Conservation (phyloP, 2,329 filamentous ascomycete genomes). For the Fusarium sp. region DNA sequence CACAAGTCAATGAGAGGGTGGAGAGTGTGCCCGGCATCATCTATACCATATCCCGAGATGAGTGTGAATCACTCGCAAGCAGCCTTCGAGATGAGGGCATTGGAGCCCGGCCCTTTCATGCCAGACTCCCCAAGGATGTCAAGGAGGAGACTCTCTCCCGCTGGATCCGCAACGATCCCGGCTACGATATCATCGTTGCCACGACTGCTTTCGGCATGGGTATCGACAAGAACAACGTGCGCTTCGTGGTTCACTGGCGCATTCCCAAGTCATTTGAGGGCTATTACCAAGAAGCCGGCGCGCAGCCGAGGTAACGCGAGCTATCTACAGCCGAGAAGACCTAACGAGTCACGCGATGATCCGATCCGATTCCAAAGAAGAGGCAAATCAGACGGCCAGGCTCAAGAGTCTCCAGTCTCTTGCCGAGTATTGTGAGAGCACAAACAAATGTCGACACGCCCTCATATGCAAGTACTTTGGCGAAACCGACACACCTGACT, state of each 20-base stretch:
- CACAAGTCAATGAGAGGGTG: constrained; percentile 63
- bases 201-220: constrained; percentile 98
- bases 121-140: constrained; percentile 73
- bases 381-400: constrained; percentile 62
- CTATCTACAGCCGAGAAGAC: constrained; percentile 86
- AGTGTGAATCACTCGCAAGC: constrained; percentile 78
- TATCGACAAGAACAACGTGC: constrained; percentile 94
- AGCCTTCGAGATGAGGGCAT: constrained; percentile 76
- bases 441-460: constrained; percentile 78
- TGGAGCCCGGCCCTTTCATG: constrained; percentile 79
- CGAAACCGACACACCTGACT: constrained; percentile 68
- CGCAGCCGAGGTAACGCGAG: constrained; percentile 87
- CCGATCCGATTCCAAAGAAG: constrained; percentile 57
- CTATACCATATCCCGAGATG: constrained; percentile 80
- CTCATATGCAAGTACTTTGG: constrained; percentile 84
- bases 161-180: constrained; percentile 79
- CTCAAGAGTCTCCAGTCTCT: constrained; percentile 75
- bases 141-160: constrained; percentile 78
- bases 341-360: constrained; percentile 74
- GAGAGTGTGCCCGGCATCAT: constrained; percentile 82
- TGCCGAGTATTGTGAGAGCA: constrained; percentile 85
- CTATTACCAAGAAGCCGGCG: constrained; percentile 97
- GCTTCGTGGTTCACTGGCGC: constrained; percentile 95
- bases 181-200: constrained; percentile 92
- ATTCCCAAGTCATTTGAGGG: constrained; percentile 95